Base-by-base conservation (phyloP, 441 rosid genomes). In the Brassica balearica region DNA sequence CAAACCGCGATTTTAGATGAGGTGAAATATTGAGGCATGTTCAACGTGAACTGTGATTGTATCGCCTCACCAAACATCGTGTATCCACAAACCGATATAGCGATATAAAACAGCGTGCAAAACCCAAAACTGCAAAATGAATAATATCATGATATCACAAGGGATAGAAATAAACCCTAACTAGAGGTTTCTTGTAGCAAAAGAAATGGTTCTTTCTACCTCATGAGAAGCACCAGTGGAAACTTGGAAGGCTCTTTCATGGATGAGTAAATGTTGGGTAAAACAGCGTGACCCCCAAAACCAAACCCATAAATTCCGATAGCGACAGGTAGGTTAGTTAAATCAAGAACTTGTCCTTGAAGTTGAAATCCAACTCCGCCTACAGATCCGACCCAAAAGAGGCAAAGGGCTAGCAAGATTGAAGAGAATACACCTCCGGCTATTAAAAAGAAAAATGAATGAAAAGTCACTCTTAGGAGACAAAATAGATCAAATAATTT, bases 391-490 rank as follows among this genome's bases (percentile, higher is more conserved):
- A 82, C 82, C 98, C 96, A 90, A 22, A 91, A 65, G 84, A 93
- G 86, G 91, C 95, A 91, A 32, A 87, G 41, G 43, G 85, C 88
- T 71, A 86, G 77, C 72, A 89, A 64, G 56, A 83, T 79, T 22
- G 97, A 88, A 65, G 95, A 84, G 14, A 82, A 84, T 22, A 91
- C 89, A 71, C 96, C 96, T 72, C 96, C 92, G 69, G 86, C 96
- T 93, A 87, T 41, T 46, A 12, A n/a, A 48, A 62, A 41, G 11
- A 71, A 19, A 66, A 17, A 58, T 19, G 22, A 70, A n/a, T 12
- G 2, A 17, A 4, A 11, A 68, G 17, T 7, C 23, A 51, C 8
- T 15, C 71, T 69, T 51, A 46, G 61, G 27, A 25, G 27, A 48
- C 8, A 11, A 67, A 72, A 56, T 8, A 29, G 12, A 56, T 23